Evolutionary conservation across 2,329 filamentous ascomycete genomes (phyloP), one percentile per base, ranked within the genome.

Genomic region (Penicillium sp.): DNA sequence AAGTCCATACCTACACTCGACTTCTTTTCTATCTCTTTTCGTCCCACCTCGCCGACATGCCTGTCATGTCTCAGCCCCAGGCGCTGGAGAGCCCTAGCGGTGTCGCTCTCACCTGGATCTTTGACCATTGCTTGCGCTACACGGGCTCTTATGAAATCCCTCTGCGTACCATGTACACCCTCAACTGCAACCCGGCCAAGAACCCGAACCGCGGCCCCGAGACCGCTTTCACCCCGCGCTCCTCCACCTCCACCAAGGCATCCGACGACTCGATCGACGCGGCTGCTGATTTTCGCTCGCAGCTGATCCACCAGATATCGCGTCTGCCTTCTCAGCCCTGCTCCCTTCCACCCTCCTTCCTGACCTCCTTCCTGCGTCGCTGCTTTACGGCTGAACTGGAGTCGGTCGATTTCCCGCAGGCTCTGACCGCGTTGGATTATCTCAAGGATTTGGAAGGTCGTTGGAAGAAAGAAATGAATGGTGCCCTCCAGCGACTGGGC

Each of bases 401-500:
- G 21, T 63, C 73, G 27, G 80, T 84, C 43, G 80, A 84, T 62
- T 84, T 84, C 48, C 76, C 78, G 14, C 80, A 84, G 57, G 78
- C 80, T 13, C 64, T 84, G 47, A 81, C 80, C 3, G 80, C 78
- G 6, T 67, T 84, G 37, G 81, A 84, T 62, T 84, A 84, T 57
- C 70, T 84, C 36, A 79, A 77, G 47, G 79, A 83, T 45, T 66
- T 84, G 7, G 80, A 84, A 56, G 73, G 65, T 31, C 71, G 80
- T 45, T 72, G 80, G 51, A 72, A 75, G 44, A 75, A 76, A 39
- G 81, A 84, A 53, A 69, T 81, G 28, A 66, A 69, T 5, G 69
- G 71, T 7, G 78, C 79, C 4, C 67, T 81, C 36, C 64, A 70
- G 38, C 71, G 76, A 39, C 65, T 83, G 17, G 71, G 73, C 15